Percentiles rank a stretch among this genome's conserved stretches.
These are phyloP conservation scores for Diaporthe sp. DNA, from an alignment of 2,329 filamentous ascomycete species.

Conservation along the genomic window DNA sequence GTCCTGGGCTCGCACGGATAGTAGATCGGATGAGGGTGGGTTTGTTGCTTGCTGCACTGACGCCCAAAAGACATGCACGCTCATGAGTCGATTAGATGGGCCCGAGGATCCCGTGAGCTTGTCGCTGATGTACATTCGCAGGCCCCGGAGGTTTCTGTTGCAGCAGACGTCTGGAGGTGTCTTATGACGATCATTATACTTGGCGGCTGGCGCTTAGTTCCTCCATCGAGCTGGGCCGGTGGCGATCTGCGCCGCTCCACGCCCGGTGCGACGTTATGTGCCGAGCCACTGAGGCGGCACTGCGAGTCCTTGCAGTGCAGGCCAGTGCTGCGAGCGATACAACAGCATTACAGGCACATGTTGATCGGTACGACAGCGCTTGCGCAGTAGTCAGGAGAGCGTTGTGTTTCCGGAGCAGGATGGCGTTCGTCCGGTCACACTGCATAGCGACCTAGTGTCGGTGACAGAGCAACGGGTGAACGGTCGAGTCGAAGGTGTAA, in stretches of 20 bases:
- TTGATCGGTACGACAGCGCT: neutral
- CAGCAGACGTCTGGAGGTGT: conserved; percentile 13
- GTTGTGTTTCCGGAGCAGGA: conserved; percentile 14
- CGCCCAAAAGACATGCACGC: neutral
- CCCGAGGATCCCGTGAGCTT: conserved; percentile 31
- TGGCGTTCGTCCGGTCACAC: conserved; percentile 20
- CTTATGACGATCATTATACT: conserved; percentile 29
- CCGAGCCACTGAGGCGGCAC: conserved; percentile 9
- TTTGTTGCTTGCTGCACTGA: conserved; percentile 12
- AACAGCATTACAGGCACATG: conserved; percentile 9
- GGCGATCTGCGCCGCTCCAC: conserved; percentile 25
- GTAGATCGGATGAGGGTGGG: conserved; percentile 18
- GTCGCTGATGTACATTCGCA: neutral
- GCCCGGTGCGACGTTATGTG: conserved; percentile 10
- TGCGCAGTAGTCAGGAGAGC: conserved; percentile 32
- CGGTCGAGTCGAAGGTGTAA: neutral
- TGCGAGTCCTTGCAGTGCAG: neutral
- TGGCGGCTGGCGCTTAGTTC: conserved; percentile 25
- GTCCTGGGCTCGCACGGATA: conserved; percentile 4
- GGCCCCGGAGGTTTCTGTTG: conserved; percentile 16
- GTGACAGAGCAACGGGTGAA: conserved; percentile 23
- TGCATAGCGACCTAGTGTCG: neutral
- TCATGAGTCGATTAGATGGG: conserved; percentile 15
- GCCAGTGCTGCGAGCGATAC: conserved; percentile 9
- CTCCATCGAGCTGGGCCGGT: conserved; percentile 17